A percentile compares a stretch with the other conserved stretches of the same genome.
phyloP scores from a whole-genome alignment of 2,329 filamentous ascomycete species.

The Clarireedia hainanense region DNA sequence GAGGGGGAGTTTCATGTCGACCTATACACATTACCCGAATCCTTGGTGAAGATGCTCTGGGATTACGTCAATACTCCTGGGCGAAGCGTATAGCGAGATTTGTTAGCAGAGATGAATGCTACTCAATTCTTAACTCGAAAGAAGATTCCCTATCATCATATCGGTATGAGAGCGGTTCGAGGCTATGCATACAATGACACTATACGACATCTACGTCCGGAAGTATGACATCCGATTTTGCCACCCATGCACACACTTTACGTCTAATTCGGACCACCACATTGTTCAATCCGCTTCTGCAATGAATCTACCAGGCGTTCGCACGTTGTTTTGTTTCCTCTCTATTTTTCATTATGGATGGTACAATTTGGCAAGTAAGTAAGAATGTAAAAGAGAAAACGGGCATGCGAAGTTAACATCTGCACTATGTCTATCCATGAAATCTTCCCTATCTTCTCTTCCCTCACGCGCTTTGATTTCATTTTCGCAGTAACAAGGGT shows the following conservation, averaged over 20 bases:
- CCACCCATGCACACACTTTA: too few species aligned
- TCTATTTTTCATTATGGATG: background rate
- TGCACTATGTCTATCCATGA: too few species aligned
- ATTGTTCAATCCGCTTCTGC: too few species aligned
- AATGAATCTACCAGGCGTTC: background rate
- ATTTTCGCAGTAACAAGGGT: background rate
- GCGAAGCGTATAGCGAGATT: background rate
- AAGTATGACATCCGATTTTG: background rate
- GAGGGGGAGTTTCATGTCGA: conserved; percentile 98
- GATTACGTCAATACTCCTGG: conserved; percentile 52
- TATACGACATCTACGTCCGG: background rate
- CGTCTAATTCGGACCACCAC: too few species aligned
- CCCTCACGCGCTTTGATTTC: background rate
- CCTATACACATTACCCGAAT: conserved; percentile 90
- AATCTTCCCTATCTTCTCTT: background rate
- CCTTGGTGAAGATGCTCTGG: conserved; percentile 88
- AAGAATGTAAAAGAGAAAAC: too few species aligned
- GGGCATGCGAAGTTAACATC: too few species aligned
- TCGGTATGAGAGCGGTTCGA: background rate
- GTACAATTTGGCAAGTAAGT: too few species aligned
- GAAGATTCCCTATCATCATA: background rate
- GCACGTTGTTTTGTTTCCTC: background rate
- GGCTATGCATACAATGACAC: background rate
- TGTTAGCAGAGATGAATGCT: background rate
- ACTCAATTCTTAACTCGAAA: background rate